Evolutionary conservation across 768 basidiomycete genomes (phyloP).

Genomic region (Kwoniella dejecticola): DNA sequence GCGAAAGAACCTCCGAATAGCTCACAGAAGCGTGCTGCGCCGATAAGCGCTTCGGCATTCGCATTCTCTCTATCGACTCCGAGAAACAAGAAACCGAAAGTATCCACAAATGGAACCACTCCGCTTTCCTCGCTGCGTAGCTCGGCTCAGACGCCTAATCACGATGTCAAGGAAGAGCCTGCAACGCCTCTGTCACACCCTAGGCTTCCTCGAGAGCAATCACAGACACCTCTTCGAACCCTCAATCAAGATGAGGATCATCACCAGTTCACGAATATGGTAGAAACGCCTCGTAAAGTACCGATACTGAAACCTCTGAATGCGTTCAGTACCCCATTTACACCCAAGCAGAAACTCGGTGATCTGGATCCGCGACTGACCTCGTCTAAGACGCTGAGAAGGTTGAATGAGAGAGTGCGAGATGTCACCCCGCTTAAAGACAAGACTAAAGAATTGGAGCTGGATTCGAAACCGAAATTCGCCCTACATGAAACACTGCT

Average conservation of each 20-base stretch:
- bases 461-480: background rate
- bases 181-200: background rate
- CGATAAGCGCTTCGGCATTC: constrained; percentile 33
- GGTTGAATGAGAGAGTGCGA: constrained; percentile 5
- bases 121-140: constrained; percentile 2
- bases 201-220: too few relatives aligned
- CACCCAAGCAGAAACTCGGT: background rate
- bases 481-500: constrained; percentile 13
- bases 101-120: background rate
- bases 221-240: background rate
- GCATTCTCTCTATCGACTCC: constrained; percentile 32
- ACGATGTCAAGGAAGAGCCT: background rate
- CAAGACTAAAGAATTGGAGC: background rate
- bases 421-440: constrained; percentile 1
- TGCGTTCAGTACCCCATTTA: constrained; percentile 1
- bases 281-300: constrained; percentile 5
- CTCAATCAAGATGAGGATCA: background rate
- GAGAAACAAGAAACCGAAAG: constrained; percentile 13
- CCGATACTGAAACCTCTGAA: background rate
- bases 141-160: background rate
- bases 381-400: background rate
- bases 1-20: background rate
- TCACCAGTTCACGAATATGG: background rate
- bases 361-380: constrained; percentile 8
- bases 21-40: constrained; percentile 14